Evolutionary conservation across 192 early-diverging fungal species (phyloP).

Genomic region (Coemansia sp.): DNA sequence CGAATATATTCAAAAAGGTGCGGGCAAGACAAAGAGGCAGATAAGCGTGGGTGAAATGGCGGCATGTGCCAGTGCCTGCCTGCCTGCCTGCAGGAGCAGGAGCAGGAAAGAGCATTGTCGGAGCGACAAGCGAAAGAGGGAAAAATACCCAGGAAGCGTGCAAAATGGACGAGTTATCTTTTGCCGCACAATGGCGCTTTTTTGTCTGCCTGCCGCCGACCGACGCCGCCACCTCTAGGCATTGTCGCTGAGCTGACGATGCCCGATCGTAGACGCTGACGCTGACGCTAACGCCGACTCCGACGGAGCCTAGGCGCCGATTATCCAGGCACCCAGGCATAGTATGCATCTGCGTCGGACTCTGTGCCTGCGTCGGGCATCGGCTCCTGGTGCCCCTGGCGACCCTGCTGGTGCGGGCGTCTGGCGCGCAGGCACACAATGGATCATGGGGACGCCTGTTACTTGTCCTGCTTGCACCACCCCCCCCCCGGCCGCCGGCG

Average conservation of each 20-base stretch:
- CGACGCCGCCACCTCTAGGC: not conserved
- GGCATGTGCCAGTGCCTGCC: not conserved
- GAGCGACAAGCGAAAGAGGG: too few species aligned
- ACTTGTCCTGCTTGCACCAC: not conserved
- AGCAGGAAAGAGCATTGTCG: too few species aligned
- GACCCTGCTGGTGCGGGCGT: not conserved
- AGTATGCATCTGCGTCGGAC: not conserved
- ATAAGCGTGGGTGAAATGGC: not conserved
- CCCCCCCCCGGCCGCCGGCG: constrained; percentile 1
- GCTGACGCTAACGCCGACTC: not conserved
- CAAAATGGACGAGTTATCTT: not conserved
- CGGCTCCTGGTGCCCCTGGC: not conserved
- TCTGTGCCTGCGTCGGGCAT: not conserved
- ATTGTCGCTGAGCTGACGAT: constrained; percentile 3
- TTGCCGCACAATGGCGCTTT: not conserved
- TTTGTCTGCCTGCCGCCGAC: too few species aligned
- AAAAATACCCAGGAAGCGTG: too few species aligned
- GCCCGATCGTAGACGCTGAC: not conserved
- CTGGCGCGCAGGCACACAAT: constrained; percentile 11
- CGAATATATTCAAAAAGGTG: not conserved
- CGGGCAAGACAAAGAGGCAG: not conserved
- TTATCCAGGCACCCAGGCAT: not conserved
- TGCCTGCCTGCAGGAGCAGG: not conserved
- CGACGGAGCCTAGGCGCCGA: too few species aligned
- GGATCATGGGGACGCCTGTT: constrained; percentile 16